Evolutionary conservation across 169 alveolate species (phyloP), one percentile per base, ranked within the genome.

Genomic region (Cryptosporidium ubiquitum): DNA sequence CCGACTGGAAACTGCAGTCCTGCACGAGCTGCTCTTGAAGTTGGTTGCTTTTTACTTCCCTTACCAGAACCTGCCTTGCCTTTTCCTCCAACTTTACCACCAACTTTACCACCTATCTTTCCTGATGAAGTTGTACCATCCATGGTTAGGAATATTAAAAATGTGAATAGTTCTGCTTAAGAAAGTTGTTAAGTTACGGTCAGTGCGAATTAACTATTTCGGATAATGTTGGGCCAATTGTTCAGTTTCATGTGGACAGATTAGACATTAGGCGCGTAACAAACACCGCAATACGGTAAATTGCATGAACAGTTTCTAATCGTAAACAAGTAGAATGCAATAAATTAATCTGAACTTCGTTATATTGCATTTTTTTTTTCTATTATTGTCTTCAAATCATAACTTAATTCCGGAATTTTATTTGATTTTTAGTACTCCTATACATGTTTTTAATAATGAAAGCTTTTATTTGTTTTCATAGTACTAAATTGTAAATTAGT

Each of bases 1-100:
- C 99, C 99, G 39, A 98, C 99, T 51, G 99, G 99, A 93, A 98
- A 99, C 95, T 98, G 99, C 40, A 99, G 97, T 31, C 99, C 99
- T 31, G 99, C 99, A 91, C 99, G 96, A 37, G 98, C 98, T 31
- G 99, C 99, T 71, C 99, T 96, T 70, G 99, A 96, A 92, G 97
- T 96, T 16, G 99, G 99, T 68, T 98, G 96, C 91, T 97, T 98
- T 96, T 98, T 98, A 85, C 97, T 91, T 58, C 89, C 96, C 93
- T 97, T 97, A 49, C 99, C 99, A 42, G 97, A 94, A 61, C 98
- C 98, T 91, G 94, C 92, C 91, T 92, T 94, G 58, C 95, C 97
- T 79, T 94, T 95, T 44, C 97, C 97, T 70, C 97, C 97, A 26
- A 95, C 95, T 89, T 95, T 95, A 85, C 97, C 97, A 84, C 97